Base-by-base conservation (phyloP, 2,329 filamentous ascomycete genomes). In the Ophiostoma ips region DNA sequence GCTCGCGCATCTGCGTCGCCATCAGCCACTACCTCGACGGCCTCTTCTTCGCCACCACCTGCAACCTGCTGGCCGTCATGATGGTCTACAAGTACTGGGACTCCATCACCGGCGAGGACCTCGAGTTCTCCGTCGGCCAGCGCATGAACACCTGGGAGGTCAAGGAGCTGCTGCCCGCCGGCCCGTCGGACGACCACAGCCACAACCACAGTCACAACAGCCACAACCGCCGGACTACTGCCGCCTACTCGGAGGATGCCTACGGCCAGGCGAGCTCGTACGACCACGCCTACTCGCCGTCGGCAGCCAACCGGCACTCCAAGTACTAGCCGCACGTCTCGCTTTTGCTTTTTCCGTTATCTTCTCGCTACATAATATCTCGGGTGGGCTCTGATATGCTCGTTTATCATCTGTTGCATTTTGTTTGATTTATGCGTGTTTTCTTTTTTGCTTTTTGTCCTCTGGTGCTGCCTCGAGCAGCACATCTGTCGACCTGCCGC, bases 81-180 rank as follows among this genome's bases (percentile, higher is more conserved):
- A 98, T 96, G 92, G 82, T 98, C 35, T 98, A 98, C 76, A 98
- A 98, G 88, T 98, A 94, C 72, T 98, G 92, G 92, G 92, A 98
- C 63, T 95, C 89, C 15, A 98, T 98, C 66, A 98, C 92, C 19
- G 88, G 86, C 62, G 92, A 98, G 68, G 92, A 98, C 65, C 82
- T 98, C 57, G 92, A 98, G 64, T 98, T 98, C 68, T 95, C 88
- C 3, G 92, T 98, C 46, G 90, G 90, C 56, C 87, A 87, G 52
- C 87, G 90, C 65, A 84, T 87, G 68, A 94, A 95, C 70, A 95
- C 92, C 65, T 98, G 92, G 92, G 92, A 98, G 63, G 84, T 96
- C 63, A 96, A 96, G 71, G 90, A 96, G 55, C 74, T 87, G 11
- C 73, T 92, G 16, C 78, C 83, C 41, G 86, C 92, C 56, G 43